These are phyloP conservation scores for Discostella pseudostelligera DNA, from an alignment of 108 stramenopile genomes.

Conservation along the genomic window DNA sequence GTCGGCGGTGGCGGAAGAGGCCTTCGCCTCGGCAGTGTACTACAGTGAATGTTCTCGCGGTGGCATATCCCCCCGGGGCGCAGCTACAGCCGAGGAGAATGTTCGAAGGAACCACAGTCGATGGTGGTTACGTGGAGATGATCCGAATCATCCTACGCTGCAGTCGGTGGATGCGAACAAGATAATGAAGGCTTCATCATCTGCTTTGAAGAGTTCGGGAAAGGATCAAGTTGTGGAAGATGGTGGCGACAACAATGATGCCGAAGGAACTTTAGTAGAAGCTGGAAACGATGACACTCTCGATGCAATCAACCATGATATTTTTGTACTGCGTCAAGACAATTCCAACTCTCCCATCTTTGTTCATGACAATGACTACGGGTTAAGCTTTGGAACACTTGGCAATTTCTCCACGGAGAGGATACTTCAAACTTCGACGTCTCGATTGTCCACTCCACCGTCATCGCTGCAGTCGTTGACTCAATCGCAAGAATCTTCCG, in stretches of 20 bases:
- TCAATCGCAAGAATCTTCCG: no score
- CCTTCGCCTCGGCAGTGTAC: conserved; percentile 28
- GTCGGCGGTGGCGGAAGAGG: conserved; percentile 12
- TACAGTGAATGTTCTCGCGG: conserved; percentile 32
- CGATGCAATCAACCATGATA: conserved; percentile 4
- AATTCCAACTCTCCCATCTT: conserved; percentile 27
- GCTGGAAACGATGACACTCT: not conserved
- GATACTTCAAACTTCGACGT: no score
- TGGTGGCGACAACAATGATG: not conserved
- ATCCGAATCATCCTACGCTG: conserved; percentile 38
- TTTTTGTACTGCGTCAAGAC: conserved; percentile 7
- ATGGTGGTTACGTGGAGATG: conserved; percentile 39
- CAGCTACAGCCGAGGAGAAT: conserved; percentile 28
- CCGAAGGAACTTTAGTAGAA: no score
- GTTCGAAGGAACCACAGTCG: conserved; percentile 27
- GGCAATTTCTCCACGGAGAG: not conserved
- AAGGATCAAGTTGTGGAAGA: not conserved
- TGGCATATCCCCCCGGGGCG: conserved; percentile 14
- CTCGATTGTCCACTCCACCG: no score
- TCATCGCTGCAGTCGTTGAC: no score
- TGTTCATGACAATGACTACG: conserved; percentile 34
- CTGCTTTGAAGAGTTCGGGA: not conserved
- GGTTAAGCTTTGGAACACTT: conserved; percentile 1
- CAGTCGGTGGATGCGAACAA: not conserved
- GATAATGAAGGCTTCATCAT: no score